Base-by-base conservation (phyloP, 768 basidiomycete species). In the Tylopilus subfusipes region DNA sequence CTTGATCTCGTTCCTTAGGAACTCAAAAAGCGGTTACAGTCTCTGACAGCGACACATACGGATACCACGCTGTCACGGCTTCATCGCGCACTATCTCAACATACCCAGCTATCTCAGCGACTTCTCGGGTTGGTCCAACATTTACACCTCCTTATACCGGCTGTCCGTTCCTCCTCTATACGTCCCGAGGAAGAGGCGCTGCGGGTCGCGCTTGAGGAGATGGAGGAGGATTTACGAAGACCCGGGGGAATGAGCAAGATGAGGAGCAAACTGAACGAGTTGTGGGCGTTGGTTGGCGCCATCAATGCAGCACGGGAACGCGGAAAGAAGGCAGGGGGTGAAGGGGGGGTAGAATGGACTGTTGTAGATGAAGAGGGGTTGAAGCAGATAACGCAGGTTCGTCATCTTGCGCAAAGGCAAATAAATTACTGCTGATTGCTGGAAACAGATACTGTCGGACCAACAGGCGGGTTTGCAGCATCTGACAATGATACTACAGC, bases 341-440 rank as follows among this genome's bases (percentile, higher is more conserved):
- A 76, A 16, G 77, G 75, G 1, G 53, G 48, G 16, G 76, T 78
- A 9, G 87, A 85, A 61, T 92, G 90, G 90, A 80, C 83, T 0
- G 88, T 93, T n/a, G 87, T 89, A 3, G 92, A 94, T 66, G 88
- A 90, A 63, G 89, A 91, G 2, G 91, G 91, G 1, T 71, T 94
- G 52, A 76, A 82, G 44, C 84, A 89, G 67, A 83, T 94, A 52
- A 76, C 84, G 4, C 84, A 88, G 79, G 89, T 88, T 54, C 18
- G 76, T 65, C 44, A 9, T 42, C 34, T 48, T 55, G 55, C 27
- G 18, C 47, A 12, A 21, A n/a, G 16, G 9, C 12, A 40, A 18
- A 19, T 19, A 22, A 24, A 19, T 33, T 12, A 31, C 34, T 10
- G 33, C 43, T 57, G 39, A 61, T 42, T 33, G 6, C 27, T 47